Percentiles rank a stretch among this genome's conserved stretches.
phyloP scores from a whole-genome alignment of 345 rosid genomes.

The Lagerstroemia speciosa region DNA sequence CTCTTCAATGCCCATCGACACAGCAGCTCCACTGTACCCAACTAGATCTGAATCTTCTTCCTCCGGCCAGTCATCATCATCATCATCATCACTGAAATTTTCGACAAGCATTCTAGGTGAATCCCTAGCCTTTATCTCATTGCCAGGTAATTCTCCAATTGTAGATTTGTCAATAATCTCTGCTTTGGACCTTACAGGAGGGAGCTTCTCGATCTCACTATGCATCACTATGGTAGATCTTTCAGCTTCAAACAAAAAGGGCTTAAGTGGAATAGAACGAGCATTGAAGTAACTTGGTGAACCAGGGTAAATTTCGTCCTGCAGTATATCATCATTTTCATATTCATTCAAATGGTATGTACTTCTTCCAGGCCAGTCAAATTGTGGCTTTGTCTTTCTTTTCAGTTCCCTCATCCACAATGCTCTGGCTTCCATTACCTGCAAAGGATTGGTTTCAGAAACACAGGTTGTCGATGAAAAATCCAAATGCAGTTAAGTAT shows the following conservation, averaged over 20 bases:
- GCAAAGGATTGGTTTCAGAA: slow-evolving; percentile 12
- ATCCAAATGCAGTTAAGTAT: neutral
- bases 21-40: slow-evolving; percentile 20
- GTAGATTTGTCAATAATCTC: slow-evolving; percentile 57
- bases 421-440: slow-evolving; percentile 81
- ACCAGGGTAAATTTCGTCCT: slow-evolving; percentile 20
- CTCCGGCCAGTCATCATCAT: slow-evolving; percentile 63
- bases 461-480: slow-evolving; percentile 5
- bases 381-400: slow-evolving; percentile 39
- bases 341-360: slow-evolving; percentile 19
- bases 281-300: slow-evolving; percentile 20
- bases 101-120: slow-evolving; percentile 34
- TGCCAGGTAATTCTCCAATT: slow-evolving; percentile 44
- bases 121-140: slow-evolving; percentile 27
- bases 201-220: slow-evolving; percentile 56
- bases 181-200: slow-evolving; percentile 37
- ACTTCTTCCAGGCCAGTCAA: slow-evolving; percentile 38
- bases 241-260: slow-evolving; percentile 22
- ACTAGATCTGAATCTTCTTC: slow-evolving; percentile 56
- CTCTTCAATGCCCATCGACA: slow-evolving; percentile 49
- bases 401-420: slow-evolving; percentile 68
- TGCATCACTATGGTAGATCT: slow-evolving; percentile 29
- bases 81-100: slow-evolving; percentile 45
- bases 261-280: slow-evolving; percentile 18
- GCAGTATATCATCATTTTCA: slow-evolving; percentile 11